A percentile compares a stretch with the other conserved stretches of the same genome.
phyloP scores from a whole-genome alignment of 2,329 filamentous ascomycete genomes.

The Calycina herbarum region DNA sequence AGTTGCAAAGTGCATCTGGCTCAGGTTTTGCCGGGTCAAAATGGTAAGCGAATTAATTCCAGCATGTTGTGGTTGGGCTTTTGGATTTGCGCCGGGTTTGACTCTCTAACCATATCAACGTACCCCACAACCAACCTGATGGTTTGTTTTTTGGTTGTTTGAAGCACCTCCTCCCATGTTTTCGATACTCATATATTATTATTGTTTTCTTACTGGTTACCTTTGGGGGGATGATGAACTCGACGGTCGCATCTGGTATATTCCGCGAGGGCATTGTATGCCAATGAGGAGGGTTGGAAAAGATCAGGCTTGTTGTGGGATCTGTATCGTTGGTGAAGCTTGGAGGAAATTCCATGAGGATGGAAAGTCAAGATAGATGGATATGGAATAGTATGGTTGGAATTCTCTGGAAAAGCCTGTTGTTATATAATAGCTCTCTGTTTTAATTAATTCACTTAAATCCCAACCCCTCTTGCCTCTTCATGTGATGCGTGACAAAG shows the following conservation, averaged over 20 bases:
- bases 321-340: neutral
- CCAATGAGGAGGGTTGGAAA: neutral
- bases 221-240: neutral
- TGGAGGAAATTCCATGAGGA: neutral
- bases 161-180: neutral
- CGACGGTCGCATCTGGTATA: neutral
- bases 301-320: neutral
- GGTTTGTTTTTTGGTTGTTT: neutral
- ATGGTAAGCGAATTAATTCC: constrained; percentile 4
- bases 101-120: constrained; percentile 3
- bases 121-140: constrained; percentile 1
- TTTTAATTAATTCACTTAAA: constrained; percentile 6
- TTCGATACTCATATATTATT: neutral
- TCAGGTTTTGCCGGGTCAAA: neutral
- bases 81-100: constrained; percentile 2
- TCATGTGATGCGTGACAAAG: constrained; percentile 18
- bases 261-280: neutral
- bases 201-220: neutral
- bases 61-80: neutral
- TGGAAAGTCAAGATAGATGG: neutral
- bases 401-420: neutral
- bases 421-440: constrained; percentile 2
- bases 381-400: neutral
- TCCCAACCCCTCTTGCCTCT: neutral
- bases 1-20: constrained; percentile 5